Percentiles rank a stretch among this genome's conserved stretches.
These are phyloP conservation scores for Neurospora sp. DNA, from an alignment of 495 filamentous ascomycete species.

Conservation along the genomic window DNA sequence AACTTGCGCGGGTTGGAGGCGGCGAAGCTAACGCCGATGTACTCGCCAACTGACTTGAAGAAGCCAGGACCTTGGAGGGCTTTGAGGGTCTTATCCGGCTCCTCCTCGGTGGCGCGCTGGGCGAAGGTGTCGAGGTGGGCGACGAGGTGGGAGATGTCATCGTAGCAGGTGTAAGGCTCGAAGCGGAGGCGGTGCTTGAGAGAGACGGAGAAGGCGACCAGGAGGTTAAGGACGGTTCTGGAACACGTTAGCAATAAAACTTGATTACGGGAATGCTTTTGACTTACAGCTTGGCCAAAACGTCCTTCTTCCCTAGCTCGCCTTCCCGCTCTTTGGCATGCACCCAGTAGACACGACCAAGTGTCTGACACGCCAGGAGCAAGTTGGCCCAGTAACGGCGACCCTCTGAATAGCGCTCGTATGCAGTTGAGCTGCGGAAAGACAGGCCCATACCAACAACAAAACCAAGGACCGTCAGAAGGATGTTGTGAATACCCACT, in stretches of 20 bases:
- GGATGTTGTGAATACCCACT: constrained; percentile 54
- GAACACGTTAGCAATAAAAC: constrained; percentile 1
- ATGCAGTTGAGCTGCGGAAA: constrained; percentile 77
- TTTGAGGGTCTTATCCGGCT: constrained; percentile 30
- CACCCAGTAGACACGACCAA: constrained; percentile 73
- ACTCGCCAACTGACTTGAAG: constrained; percentile 57
- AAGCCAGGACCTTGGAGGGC: constrained; percentile 30
- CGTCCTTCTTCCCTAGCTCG: constrained; percentile 51
- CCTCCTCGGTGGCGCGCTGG: constrained; percentile 48
- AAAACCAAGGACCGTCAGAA: constrained; percentile 82
- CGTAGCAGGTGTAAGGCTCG: constrained; percentile 72
- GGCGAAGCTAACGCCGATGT: constrained; percentile 60
- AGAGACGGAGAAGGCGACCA: constrained; percentile 65
- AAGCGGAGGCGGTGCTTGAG: constrained; percentile 84
- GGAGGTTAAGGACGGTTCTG: constrained; percentile 67
- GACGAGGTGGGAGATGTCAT: constrained; percentile 49
- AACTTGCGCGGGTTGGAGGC: constrained; percentile 63
- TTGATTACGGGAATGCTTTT: neutral
- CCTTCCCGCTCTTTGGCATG: constrained; percentile 58
- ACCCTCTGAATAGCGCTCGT: constrained; percentile 72
- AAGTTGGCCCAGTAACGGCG: constrained; percentile 70
- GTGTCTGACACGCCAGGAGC: constrained; percentile 58
- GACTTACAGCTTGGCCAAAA: constrained; percentile 57
- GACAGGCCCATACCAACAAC: constrained; percentile 75
- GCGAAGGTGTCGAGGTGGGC: constrained; percentile 60